Base-by-base conservation (phyloP, 208 protist species). In the Crithidia thermophila region DNA sequence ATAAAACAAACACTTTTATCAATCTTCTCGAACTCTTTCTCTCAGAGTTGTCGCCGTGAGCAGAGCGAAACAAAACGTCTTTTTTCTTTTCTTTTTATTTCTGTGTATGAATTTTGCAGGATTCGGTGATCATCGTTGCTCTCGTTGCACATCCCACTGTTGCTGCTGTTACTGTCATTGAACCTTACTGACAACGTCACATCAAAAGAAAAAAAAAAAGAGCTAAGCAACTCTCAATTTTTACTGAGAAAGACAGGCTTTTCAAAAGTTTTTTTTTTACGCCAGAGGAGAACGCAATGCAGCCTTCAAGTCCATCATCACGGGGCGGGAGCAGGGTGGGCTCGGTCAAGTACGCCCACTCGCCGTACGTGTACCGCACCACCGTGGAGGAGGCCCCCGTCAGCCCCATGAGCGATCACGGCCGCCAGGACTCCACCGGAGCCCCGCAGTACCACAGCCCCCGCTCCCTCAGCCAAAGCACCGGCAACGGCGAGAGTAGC, bases 331-430 rank as follows among this genome's bases (percentile, higher is more conserved):
- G 45, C 49, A 53, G 58, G 0, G 53, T 37, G 0, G 66, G 66
- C 34, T 55, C 57, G 33, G 33, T 52, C 47, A 69, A 49, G 63
- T 83, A 83, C 27, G 57, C 72, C 14, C 77, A 83, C 36, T 83
- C 77, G 25, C 77, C 77, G 2, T 83, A 83, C 60, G 23, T 47
- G 8, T 67, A 66, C 21, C 58, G 63, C 36, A 66, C 51, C n/a
- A 69, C 25, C 25, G 30, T 49, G 3, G 77, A 76, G 3, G 77
- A 64, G 20, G 45, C 58, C 11, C 67, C 27, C 4, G 25, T 63
- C 18, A 67, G 46, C 40, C 43, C 58, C 11, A 23, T 49, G 31
- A 75, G 69, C 16, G 69, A 75, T 23, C 39, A 50, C 2, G 69
- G 53, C 20, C 59, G 53, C 2, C n/a, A 3, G 0, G 61, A 65